Evolutionary conservation across 2,329 filamentous ascomycete genomes (phyloP).

Genomic region (Colletotrichum cereale): DNA sequence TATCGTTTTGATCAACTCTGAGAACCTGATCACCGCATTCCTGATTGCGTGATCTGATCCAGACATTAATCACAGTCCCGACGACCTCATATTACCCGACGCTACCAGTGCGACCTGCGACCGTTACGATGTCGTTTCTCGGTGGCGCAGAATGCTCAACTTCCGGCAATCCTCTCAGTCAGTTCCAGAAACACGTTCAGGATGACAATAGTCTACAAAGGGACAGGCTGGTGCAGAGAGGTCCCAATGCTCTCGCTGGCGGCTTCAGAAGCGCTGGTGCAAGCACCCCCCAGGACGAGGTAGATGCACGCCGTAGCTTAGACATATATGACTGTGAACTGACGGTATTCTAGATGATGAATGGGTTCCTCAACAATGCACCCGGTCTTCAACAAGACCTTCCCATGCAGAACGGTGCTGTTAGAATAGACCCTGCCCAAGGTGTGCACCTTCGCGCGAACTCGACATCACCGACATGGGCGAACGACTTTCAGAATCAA

Average conservation of each 20-base stretch:
- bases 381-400: conserved; percentile 69
- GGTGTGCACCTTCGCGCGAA: conserved; percentile 65
- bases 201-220: conserved; percentile 96
- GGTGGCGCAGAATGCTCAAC: conserved; percentile 97
- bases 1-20: neutral
- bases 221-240: conserved; percentile 85
- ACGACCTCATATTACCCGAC: neutral
- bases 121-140: conserved; percentile 86
- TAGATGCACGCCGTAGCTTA: conserved; percentile 46
- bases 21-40: neutral
- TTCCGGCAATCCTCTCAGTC: conserved; percentile 93
- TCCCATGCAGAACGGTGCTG: conserved; percentile 61
- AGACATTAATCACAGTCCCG: too few species aligned
- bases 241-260: conserved; percentile 77
- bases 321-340: neutral
- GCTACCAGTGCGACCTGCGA: neutral
- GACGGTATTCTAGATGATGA: conserved; percentile 78
- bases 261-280: conserved; percentile 81
- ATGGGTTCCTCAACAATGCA: conserved; percentile 88
- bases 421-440: conserved; percentile 63
- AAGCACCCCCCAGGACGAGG: conserved; percentile 81
- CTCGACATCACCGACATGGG: conserved; percentile 67
- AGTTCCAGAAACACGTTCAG: conserved; percentile 97
- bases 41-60: neutral
- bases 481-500: conserved; percentile 68